Evolutionary conservation across 75 land plant species (phyloP), one percentile per base, ranked within the genome.

Genomic region (Sequoiadendron giganteum): DNA sequence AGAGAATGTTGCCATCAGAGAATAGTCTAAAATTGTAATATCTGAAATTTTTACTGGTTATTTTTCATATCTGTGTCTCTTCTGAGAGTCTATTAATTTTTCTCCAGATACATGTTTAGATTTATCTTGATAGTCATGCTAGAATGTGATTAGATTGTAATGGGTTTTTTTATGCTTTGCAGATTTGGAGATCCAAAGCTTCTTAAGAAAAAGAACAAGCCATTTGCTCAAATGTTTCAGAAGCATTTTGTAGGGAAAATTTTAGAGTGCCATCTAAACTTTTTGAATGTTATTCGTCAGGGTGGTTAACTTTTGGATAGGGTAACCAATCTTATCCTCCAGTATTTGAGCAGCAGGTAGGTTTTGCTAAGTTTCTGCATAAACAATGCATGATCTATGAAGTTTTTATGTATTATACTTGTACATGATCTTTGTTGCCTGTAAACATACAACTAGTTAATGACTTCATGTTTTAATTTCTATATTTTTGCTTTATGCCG

Each of bases 121-220:
- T 42, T 79, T 19, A 40, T 79, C n/a, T 79, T 38, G 10, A 19
- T 39, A 45, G 16, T 42, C 18, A 42, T 40, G 45, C 10, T 19
- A 42, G 38, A 79, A 21, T 3, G 19, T 42, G 45, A 68, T 45
- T 79, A 42, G 42, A 16, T 79, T 42, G 40, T 19, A 40, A 32
- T 36, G 19, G 40, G 18, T 88, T 40, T 42, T 36, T 14, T 88
- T 55, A 73, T 86, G 83, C 61, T 14, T 8, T 83, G 61, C 90
- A 98, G 99, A 68, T 98, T 98, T 96, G 99, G 99, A 56, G 99
- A 98, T 89, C 86, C 93, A 86, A 98, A 96, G 91, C 94, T 94
- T 90, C 93, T 95, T 25, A 97, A 95, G 43, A 96, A 97, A 88
- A 98, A 97, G 75, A 95, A 93, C 87, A 97, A 93, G 88, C 95